Evolutionary conservation across 768 basidiomycete genomes (phyloP), one percentile per base, ranked within the genome.

Genomic region (Mycena pura): DNA sequence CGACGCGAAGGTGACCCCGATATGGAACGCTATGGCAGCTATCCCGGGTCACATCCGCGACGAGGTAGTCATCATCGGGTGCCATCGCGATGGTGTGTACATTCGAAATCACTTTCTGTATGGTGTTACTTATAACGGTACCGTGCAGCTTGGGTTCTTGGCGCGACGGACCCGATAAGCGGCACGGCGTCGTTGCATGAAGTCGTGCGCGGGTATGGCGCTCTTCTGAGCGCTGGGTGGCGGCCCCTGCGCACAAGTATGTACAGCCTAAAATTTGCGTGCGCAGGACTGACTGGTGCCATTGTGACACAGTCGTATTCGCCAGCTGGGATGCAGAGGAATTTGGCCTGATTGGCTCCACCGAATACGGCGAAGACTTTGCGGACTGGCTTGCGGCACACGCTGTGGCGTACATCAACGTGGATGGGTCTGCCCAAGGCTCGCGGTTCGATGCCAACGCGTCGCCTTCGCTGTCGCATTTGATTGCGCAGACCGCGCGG

Each of bases 11-110:
- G 85, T 95, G 13, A 95, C 84, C 5, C 93, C 94, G 15, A 93
- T 96, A 46, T 96, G 93, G 93, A 97, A 96, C 75, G 82, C 86
- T 14, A 91, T 91, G 84, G 89, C 84, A 11, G 82, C 88, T 27
- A 90, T 96, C 58, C 94, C 93, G 7, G 95, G 93, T 3, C 85
- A 89, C 58, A 84, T 95, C 68, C 82, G 83, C 57, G 88, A 95
- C 68, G 96, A 97, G 73, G 86, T 95, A 3, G 87, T 98, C 22
- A 72, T 97, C 7, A 74, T 98, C 49, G 96, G 95, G 4, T 90
- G 91, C 65, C 95, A 97, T 71, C 86, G 95, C 39, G 95, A 96
- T 76, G 93, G 92, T 87, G 63, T 65, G 83, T 59, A 8, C 5
- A 25, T 38, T n/a, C n/a, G n/a, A n/a, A n/a, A n/a, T 21, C 15